These are phyloP conservation scores for Cyphellophora europaea DNA, from an alignment of 2,329 filamentous ascomycete species.

Conservation along the genomic window DNA sequence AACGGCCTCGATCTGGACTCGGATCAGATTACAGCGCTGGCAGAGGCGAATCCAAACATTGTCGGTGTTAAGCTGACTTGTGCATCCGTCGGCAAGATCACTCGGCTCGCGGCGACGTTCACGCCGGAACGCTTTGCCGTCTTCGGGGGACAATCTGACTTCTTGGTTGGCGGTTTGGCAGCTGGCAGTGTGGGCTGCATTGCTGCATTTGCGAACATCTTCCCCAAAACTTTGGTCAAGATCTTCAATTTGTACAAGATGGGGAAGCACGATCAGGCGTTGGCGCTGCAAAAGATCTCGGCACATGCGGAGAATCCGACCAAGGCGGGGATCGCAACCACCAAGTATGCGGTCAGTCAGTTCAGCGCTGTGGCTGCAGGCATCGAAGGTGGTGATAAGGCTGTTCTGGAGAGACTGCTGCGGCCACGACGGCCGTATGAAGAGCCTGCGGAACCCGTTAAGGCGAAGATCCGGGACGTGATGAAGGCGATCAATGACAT, in stretches of 20 bases:
- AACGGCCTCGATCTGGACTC: conserved; percentile 61
- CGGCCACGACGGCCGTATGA: conserved; percentile 55
- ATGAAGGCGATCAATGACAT: conserved; percentile 18
- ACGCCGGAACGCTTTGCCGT: conserved; percentile 51
- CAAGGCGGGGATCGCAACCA: conserved; percentile 57
- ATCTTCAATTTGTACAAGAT: conserved; percentile 54
- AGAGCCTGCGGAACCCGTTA: conserved; percentile 32
- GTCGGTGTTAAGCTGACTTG: conserved; percentile 60
- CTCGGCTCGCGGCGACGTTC: conserved; percentile 44
- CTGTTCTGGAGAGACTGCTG: conserved; percentile 37
- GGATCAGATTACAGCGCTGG: conserved; percentile 48
- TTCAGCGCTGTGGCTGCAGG: conserved; percentile 51
- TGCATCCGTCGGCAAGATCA: conserved; percentile 52
- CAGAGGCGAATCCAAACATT: conserved; percentile 42
- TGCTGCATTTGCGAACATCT: conserved; percentile 49
- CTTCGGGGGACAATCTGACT: conserved; percentile 66
- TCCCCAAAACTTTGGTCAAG: conserved; percentile 45
- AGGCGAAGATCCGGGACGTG: conserved; percentile 30
- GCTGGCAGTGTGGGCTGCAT: conserved; percentile 48
- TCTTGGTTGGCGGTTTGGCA: conserved; percentile 48
- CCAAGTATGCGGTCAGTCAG: conserved; percentile 59
- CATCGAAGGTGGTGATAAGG: conserved; percentile 45
- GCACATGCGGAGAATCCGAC: conserved; percentile 57
- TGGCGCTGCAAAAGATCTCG: conserved; percentile 51
- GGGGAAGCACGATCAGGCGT: conserved; percentile 49